Percentiles rank a stretch among this genome's conserved stretches.
These are phyloP conservation scores for Aschersonia sp. DNA, from an alignment of 2,329 filamentous ascomycete genomes.

Conservation along the genomic window DNA sequence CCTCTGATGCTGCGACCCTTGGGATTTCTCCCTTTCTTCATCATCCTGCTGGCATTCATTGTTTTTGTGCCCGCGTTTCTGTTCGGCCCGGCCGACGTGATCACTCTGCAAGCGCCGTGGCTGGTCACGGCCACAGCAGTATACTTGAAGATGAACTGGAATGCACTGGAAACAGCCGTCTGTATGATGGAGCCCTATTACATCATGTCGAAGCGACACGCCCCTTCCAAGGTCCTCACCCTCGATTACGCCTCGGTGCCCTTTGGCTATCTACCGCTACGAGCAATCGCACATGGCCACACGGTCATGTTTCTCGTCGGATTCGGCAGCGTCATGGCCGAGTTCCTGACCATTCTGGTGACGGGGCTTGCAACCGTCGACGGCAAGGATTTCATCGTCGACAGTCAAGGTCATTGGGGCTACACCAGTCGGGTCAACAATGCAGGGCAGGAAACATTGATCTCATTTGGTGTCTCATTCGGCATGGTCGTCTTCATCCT, in stretches of 20 bases:
- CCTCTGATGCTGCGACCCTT: slow-evolving; percentile 51
- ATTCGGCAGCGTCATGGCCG: slow-evolving; percentile 56
- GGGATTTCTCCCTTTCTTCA: slow-evolving; percentile 46
- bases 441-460: slow-evolving; percentile 42
- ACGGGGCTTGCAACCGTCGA: slow-evolving; percentile 52
- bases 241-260: slow-evolving; percentile 63
- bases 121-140: slow-evolving; percentile 52
- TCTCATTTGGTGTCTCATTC: slow-evolving; percentile 55
- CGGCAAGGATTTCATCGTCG: slow-evolving; percentile 40
- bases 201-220: slow-evolving; percentile 51
- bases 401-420: slow-evolving; percentile 5
- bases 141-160: slow-evolving; percentile 53
- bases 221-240: slow-evolving; percentile 49
- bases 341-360: slow-evolving; percentile 57
- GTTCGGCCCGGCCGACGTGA: slow-evolving; percentile 37
- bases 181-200: slow-evolving; percentile 66
- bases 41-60: slow-evolving; percentile 40
- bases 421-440: slow-evolving; percentile 19
- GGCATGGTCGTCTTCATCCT: slow-evolving; percentile 47
- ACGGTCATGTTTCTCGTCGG: slow-evolving; percentile 54
- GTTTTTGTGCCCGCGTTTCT: slow-evolving; percentile 46
- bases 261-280: slow-evolving; percentile 49
- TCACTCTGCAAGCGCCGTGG: slow-evolving; percentile 51
- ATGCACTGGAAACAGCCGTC: slow-evolving; percentile 52
- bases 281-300: slow-evolving; percentile 49